A percentile compares a stretch with the other conserved stretches of the same genome.
Conservation (phyloP, 2,329 filamentous ascomycete genomes). For the Sarocladium brachiariae region DNA sequence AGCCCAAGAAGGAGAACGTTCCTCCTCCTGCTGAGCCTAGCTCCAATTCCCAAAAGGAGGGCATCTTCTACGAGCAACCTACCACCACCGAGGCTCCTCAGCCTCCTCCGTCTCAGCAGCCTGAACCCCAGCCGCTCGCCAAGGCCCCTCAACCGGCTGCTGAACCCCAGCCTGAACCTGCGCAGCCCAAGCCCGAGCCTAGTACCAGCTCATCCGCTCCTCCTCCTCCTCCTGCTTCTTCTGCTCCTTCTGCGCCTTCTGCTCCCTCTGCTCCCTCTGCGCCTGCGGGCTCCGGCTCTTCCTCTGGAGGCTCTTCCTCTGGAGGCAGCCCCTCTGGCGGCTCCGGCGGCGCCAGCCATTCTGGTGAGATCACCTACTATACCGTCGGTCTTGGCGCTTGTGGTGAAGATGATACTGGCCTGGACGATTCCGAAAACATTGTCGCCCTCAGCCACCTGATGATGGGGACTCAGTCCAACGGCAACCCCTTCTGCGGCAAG, state of each 20-base stretch:
- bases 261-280: constrained; percentile 13
- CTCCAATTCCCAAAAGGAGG: background rate
- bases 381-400: constrained; percentile 62
- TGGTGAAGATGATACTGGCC: constrained; percentile 53
- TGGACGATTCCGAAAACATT: constrained; percentile 48
- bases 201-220: constrained; percentile 10
- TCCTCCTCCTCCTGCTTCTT: constrained; percentile 14
- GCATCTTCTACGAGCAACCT: constrained; percentile 6
- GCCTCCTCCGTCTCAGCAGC: constrained; percentile 11
- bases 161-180: constrained; percentile 16
- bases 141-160: constrained; percentile 10
- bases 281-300: constrained; percentile 12
- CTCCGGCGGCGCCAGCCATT: constrained; percentile 24
- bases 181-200: constrained; percentile 15
- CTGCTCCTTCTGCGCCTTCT: too few species aligned
- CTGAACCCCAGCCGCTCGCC: constrained; percentile 10
- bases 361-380: constrained; percentile 71
- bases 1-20: constrained; percentile 11
- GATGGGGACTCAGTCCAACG: constrained; percentile 59
- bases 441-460: constrained; percentile 60
- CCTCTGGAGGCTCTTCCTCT: constrained; percentile 8
- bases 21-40: background rate
- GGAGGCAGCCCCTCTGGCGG: constrained; percentile 11
- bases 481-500: constrained; percentile 64
- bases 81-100: background rate